These are phyloP conservation scores for Wickerhamiella kurtzmanii DNA, from an alignment of 805 yeast genomes.

Conservation along the genomic window DNA sequence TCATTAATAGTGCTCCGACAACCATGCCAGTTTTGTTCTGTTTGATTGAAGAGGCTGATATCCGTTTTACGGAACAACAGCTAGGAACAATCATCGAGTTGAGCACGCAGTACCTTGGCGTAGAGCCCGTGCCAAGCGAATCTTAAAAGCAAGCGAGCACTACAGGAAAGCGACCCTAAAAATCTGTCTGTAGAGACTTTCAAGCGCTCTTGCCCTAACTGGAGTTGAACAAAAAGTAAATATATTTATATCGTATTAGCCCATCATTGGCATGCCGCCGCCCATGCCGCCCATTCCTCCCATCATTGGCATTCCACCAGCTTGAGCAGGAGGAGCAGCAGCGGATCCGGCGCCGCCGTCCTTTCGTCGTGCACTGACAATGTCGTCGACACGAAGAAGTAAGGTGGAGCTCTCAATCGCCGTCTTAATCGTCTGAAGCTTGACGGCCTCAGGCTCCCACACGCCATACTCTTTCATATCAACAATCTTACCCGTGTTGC, in stretches of 20 bases:
- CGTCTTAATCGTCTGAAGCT: slow-evolving; percentile 94
- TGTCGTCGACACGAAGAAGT: slow-evolving; percentile 90
- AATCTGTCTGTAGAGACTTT: too few relatives aligned
- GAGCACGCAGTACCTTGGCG: slow-evolving; percentile 31
- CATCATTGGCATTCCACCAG: slow-evolving; percentile 17
- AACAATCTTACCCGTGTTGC: slow-evolving; percentile 84
- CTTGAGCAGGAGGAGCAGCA: slow-evolving; percentile 5
- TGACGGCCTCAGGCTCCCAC: slow-evolving; percentile 98
- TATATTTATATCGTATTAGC: too few relatives aligned
- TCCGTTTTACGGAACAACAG: slow-evolving; percentile 58
- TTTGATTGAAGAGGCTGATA: slow-evolving; percentile 84
- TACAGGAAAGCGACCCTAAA: too few relatives aligned
- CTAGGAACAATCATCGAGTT: slow-evolving; percentile 46
- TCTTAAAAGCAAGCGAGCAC: background rate
- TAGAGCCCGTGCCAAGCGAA: slow-evolving; percentile 20
- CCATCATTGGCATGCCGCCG: slow-evolving; percentile 12
- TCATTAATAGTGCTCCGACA: slow-evolving; percentile 67
- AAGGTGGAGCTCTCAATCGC: slow-evolving; percentile 94
- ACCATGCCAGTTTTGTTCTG: slow-evolving; percentile 68
- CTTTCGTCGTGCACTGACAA: slow-evolving; percentile 86
- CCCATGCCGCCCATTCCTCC: slow-evolving; percentile 19
- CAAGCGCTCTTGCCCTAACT: too few relatives aligned
- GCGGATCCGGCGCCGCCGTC: slow-evolving; percentile 14
- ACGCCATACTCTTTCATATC: slow-evolving; percentile 94
- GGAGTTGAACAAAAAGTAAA: too few relatives aligned